Evolutionary conservation across 768 basidiomycete species (phyloP), one percentile per base, ranked within the genome.

Genomic region (Trametes villosa): DNA sequence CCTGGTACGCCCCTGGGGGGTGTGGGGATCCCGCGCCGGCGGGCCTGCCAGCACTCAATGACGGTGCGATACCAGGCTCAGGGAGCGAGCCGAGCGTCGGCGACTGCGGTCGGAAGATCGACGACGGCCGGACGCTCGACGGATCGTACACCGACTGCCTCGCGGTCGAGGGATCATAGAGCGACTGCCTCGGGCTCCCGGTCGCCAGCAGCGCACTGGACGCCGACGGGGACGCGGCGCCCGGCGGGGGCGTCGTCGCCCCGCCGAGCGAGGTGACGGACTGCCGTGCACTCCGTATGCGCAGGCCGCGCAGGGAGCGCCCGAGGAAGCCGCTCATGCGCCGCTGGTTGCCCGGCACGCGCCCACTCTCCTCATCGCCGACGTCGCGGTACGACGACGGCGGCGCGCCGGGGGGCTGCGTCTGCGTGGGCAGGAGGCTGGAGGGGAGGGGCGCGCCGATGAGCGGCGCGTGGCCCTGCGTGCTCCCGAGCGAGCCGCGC

Each of bases 341-440:
- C 13, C 53, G 52, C 20, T 44, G 54, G 27, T n/a, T 36, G 27
- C 18, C 18, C 0, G 41, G 31, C 6, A n/a, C 7, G 9, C 60
- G 54, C n/a, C 44, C 52, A 24, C 48, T 48, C n/a, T 63, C 61
- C 9, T 66, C 65, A 8, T 61, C 62, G 9, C 53, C 62, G 8
- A 24, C 38, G 17, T 53, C 52, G 20, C 59, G 62, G 45, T 63
- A 60, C 9, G 62, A 55, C n/a, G 62, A 57, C 20, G 62, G 57
- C 26, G 66, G 59, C 31, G 36, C 47, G 5, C 24, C 48, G 3
- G 55, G 49, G 5, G 31, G 38, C 1, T 57, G 60, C 12, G 53
- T 52, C 45, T 64, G 60, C 6, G 67, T 68, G 6, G 67, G 67
- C 5, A 68, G 61, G 30, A 68, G 52, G 26, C 67, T 68, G 5